phyloP scores from a whole-genome alignment of 2,329 filamentous ascomycete species.

The Pseudocercospora eumusae region DNA sequence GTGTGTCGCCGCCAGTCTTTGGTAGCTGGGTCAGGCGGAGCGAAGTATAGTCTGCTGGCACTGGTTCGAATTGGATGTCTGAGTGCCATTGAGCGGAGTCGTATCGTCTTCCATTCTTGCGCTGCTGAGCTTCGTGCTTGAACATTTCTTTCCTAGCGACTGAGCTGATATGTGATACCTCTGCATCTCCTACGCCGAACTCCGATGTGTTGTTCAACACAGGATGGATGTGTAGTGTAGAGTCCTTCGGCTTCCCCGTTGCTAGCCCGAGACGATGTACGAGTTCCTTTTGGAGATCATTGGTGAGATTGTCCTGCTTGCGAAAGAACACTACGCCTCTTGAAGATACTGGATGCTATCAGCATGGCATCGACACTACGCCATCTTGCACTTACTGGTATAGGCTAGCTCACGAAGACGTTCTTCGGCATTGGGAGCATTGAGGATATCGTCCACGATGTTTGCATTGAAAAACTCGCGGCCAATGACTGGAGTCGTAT shows the following conservation, averaged over 20 bases:
- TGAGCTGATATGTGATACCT: constrained; percentile 66
- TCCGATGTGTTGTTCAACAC: constrained; percentile 58
- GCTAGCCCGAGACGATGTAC: constrained; percentile 61
- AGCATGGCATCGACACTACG: background rate
- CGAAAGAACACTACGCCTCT: constrained; percentile 72
- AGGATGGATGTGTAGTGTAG: constrained; percentile 63
- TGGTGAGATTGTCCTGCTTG: constrained; percentile 59
- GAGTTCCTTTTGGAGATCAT: constrained; percentile 65
- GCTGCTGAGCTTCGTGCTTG: constrained; percentile 36
- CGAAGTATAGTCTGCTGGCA: constrained; percentile 64
- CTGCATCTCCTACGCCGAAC: constrained; percentile 54
- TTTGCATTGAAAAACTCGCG: constrained; percentile 61
- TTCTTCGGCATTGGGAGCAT: constrained; percentile 38
- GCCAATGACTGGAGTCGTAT: constrained; percentile 64
- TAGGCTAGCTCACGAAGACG: constrained; percentile 27
- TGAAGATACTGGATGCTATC: constrained; percentile 57
- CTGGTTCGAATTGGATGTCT: constrained; percentile 66
- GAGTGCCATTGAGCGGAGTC: constrained; percentile 49
- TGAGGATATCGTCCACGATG: constrained; percentile 63
- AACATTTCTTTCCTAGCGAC: constrained; percentile 54
- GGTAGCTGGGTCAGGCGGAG: constrained; percentile 60
- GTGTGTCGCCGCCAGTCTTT: constrained; percentile 57
- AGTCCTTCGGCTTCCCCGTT: constrained; percentile 58
- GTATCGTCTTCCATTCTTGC: constrained; percentile 29
- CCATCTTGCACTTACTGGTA: constrained; percentile 15